Percentiles rank a stretch among this genome's conserved stretches.
These are phyloP conservation scores for Pyrenopolyporus hunteri DNA, from an alignment of 495 filamentous ascomycete genomes.

Conservation along the genomic window DNA sequence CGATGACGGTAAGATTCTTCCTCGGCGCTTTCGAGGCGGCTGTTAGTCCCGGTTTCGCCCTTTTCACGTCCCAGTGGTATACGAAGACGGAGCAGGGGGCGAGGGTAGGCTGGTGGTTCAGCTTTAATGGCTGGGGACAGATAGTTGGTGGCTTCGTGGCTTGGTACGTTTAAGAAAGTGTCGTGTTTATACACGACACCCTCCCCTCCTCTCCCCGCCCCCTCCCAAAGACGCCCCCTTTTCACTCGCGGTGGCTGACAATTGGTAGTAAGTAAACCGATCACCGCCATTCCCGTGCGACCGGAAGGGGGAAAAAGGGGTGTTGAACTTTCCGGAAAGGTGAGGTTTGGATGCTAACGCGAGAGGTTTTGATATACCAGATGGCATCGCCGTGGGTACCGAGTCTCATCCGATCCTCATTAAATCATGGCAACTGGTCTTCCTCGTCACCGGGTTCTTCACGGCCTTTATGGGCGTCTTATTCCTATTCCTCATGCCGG, in stretches of 20 bases:
- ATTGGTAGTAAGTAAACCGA: too few relatives aligned
- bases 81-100: constrained; percentile 64
- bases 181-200: too few relatives aligned
- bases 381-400: constrained; percentile 67
- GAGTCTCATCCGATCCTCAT: constrained; percentile 58
- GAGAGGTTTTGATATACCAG: too few relatives aligned
- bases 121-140: constrained; percentile 66
- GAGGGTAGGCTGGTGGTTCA: constrained; percentile 67
- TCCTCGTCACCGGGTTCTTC: constrained; percentile 68
- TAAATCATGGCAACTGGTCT: constrained; percentile 71
- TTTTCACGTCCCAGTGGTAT: constrained; percentile 70
- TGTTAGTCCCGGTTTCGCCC: constrained; percentile 67
- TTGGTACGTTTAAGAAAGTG: too few relatives aligned
- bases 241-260: too few relatives aligned
- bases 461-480: constrained; percentile 62
- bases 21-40: constrained; percentile 67
- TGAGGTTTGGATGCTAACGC: too few relatives aligned
- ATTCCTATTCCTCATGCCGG: constrained; percentile 69
- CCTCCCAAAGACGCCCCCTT: too few relatives aligned
- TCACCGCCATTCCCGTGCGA: too few relatives aligned
- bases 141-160: constrained; percentile 68
- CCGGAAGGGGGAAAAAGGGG: too few relatives aligned
- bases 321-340: too few relatives aligned
- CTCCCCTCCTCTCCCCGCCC: too few relatives aligned
- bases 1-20: constrained; percentile 64